Evolutionary conservation across 225 moss, liverwort and hornwort species (phyloP), one percentile per base, ranked within the genome.

Genomic region (Lunularia cruciata): DNA sequence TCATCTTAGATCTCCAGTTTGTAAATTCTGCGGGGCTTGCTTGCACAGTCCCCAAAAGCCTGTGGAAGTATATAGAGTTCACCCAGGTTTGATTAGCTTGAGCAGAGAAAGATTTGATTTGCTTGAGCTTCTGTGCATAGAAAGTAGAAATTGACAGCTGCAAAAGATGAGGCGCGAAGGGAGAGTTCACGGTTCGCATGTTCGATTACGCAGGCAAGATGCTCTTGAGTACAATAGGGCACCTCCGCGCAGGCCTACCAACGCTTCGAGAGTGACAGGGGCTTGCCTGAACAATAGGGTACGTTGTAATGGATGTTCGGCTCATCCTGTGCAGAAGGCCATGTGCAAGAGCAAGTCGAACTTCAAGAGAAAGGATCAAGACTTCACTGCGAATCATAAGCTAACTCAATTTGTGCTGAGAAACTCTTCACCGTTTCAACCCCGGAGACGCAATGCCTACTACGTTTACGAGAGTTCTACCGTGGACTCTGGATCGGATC

Each of bases 341-440:
- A 68, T 72, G 37, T 36, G 67, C 1, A 80, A 80, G 58, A 68
- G 51, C 32, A 76, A 72, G 72, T 34, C 40, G 31, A 66, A 72
- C 5, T 68, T 68, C 57, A 80, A 76, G 39, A 45, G 62, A 3
- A 76, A 72, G 36, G 47, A 63, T 42, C 52, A 67, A 13, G 79
- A 80, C 47, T 35, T 75, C 71, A 80, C 79, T 23, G 45, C 71
- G 18, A 80, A 72, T 48, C 48, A 72, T 28, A n/a, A 42, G 36
- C 37, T 72, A 54, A 35, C 59, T 49, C 75, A 75, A 12, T 80
- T 63, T 42, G 11, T 26, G 8, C n/a, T 47, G 28, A 32, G 33
- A 1, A 16, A 11, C 23, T 23, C 26, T 42, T 25, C 22, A 37
- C n/a, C 19, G 19, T 15, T 19, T 5, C n/a, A n/a, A n/a, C n/a